phyloP scores from a whole-genome alignment of 1,139 yeast species.

The Candida sanyaensis region DNA sequence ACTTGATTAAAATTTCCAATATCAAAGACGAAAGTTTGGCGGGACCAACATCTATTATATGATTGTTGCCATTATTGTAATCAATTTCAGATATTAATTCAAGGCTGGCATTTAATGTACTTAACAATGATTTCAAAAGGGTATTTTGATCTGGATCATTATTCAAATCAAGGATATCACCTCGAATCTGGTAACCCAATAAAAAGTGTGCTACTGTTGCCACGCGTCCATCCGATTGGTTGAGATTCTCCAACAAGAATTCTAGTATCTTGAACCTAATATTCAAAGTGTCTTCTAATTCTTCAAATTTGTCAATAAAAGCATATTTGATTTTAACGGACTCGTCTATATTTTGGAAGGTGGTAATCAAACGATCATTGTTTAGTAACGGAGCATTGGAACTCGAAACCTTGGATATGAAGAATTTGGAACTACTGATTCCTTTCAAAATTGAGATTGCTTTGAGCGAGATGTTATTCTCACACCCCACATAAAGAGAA shows the following conservation, averaged over 20 bases:
- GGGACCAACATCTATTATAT: constrained; percentile 51
- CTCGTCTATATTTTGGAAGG: constrained; percentile 76
- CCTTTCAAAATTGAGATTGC: constrained; percentile 57
- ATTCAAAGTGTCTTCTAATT: constrained; percentile 36
- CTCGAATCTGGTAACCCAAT: constrained; percentile 61
- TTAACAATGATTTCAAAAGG: constrained; percentile 55
- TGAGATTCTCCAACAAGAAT: constrained; percentile 56
- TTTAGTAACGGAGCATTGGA: constrained; percentile 42
- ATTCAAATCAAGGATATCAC: constrained; percentile 27
- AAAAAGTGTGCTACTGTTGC: constrained; percentile 72
- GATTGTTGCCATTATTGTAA: constrained; percentile 36
- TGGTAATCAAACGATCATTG: constrained; percentile 67
- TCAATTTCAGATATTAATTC: constrained; percentile 40
- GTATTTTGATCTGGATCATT: constrained; percentile 33
- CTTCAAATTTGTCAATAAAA: constrained; percentile 69
- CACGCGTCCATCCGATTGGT: constrained; percentile 34
- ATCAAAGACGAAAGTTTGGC: constrained; percentile 58
- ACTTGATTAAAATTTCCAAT: constrained; percentile 59
- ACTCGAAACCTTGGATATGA: constrained; percentile 32
- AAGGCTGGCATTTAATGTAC: constrained; percentile 50
- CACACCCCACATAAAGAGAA: constrained; percentile 68
- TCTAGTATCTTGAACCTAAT: constrained; percentile 61
- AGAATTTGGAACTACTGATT: constrained; percentile 52
- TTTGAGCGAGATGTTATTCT: constrained; percentile 50
- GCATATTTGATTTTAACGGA: constrained; percentile 67